Conservation (phyloP, 2,329 filamentous ascomycete genomes). For the Clarireedia sp. region DNA sequence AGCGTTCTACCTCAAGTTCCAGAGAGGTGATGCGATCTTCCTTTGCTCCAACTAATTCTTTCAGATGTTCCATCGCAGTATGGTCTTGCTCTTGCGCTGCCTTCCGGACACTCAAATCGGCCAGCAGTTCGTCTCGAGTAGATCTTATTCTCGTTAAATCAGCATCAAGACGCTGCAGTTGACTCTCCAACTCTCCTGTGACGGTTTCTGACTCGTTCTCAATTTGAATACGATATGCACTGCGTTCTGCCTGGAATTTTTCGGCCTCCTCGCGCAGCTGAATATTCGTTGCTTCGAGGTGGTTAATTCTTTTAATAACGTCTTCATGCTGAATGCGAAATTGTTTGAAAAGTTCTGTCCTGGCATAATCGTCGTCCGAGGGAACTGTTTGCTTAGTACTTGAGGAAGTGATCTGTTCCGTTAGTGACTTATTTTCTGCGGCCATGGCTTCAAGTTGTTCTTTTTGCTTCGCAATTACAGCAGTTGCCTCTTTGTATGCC, state of each 20-base stretch:
- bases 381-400: conserved; percentile 61
- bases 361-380: conserved; percentile 87
- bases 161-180: conserved; percentile 71
- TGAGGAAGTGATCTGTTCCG: conserved; percentile 71
- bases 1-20: conserved; percentile 72
- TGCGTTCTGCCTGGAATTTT: conserved; percentile 77
- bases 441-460: conserved; percentile 77
- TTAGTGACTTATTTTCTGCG: conserved; percentile 63
- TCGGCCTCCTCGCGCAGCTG: conserved; percentile 78
- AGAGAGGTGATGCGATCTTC: conserved; percentile 74
- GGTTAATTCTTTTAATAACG: conserved; percentile 83
- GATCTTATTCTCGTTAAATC: conserved; percentile 82
- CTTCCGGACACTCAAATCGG: conserved; percentile 74
- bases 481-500: conserved; percentile 69
- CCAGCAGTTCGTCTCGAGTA: conserved; percentile 74
- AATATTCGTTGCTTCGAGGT: conserved; percentile 80
- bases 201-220: conserved; percentile 70
- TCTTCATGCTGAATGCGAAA: conserved; percentile 88
- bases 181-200: conserved; percentile 71
- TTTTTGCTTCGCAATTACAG: conserved; percentile 73
- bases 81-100: conserved; percentile 70
- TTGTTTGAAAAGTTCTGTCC: conserved; percentile 88
- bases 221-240: conserved; percentile 69
- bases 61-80: conserved; percentile 61
- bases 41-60: conserved; percentile 70